Percentiles rank a stretch among this genome's conserved stretches.
Conservation (phyloP, 495 filamentous ascomycete genomes). For the Usnea hakonensis region DNA sequence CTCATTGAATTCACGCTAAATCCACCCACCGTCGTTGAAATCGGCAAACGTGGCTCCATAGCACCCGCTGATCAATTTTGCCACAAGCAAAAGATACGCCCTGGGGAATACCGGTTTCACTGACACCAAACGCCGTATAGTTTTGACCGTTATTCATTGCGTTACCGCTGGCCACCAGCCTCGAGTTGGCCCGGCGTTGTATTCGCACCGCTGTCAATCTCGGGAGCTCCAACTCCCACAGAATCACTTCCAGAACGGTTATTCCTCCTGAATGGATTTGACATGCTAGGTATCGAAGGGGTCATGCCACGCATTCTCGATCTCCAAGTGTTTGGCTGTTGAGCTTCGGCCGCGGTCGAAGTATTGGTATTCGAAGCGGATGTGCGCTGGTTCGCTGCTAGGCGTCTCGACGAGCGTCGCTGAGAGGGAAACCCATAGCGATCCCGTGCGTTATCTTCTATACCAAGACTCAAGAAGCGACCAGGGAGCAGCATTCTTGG, state of each 20-base stretch:
- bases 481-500: slow-evolving; percentile 26
- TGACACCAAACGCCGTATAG: slow-evolving; percentile 9
- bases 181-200: slow-evolving; percentile 22
- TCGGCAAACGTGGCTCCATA: background rate
- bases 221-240: slow-evolving; percentile 12
- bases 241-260: background rate
- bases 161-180: slow-evolving; percentile 21
- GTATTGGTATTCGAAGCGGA: slow-evolving; percentile 1
- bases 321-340: slow-evolving; percentile 16
- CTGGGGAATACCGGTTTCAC: slow-evolving; percentile 1
- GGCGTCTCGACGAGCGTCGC: slow-evolving; percentile 10
- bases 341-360: background rate
- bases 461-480: slow-evolving; percentile 21
- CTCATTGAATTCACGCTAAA: background rate
- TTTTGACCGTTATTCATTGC: background rate
- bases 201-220: slow-evolving; percentile 5
- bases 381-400: slow-evolving; percentile 4
- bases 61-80: background rate
- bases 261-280: slow-evolving; percentile 18
- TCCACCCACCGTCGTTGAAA: background rate
- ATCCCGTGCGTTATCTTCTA: slow-evolving; percentile 17
- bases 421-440: slow-evolving; percentile 24
- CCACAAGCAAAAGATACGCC: background rate
- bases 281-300: slow-evolving; percentile 14
- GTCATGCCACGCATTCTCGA: slow-evolving; percentile 12